Percentiles rank a stretch among this genome's conserved stretches.
Evolutionary conservation across 2,329 filamentous ascomycete genomes (phyloP).

Genomic region (Fusarium circinatum): DNA sequence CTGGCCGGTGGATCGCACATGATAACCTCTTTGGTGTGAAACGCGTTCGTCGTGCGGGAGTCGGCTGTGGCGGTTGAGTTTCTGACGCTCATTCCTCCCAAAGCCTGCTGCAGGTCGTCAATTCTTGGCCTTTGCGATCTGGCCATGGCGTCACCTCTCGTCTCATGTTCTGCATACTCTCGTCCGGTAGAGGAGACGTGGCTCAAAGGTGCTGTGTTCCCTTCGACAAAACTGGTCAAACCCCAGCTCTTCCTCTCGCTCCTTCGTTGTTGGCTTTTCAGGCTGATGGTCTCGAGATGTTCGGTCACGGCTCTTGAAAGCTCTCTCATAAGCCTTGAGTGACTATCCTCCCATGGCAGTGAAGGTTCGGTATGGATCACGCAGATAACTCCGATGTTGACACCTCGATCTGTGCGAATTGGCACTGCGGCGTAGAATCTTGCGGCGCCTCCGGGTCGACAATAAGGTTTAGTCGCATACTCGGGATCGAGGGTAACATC

Average conservation of each 20-base stretch:
- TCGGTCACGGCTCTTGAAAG: conserved; percentile 49
- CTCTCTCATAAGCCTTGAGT: conserved; percentile 41
- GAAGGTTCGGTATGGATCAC: conserved; percentile 37
- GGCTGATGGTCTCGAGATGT: conserved; percentile 49
- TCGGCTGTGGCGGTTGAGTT: not conserved
- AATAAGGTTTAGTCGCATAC: conserved; percentile 43
- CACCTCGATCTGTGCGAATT: conserved; percentile 51
- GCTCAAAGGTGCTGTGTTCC: conserved; percentile 31
- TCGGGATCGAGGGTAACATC: conserved; percentile 49
- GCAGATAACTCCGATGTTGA: conserved; percentile 56
- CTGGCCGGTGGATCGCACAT: not conserved
- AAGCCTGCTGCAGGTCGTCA: not conserved
- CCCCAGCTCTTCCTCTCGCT: conserved; percentile 52
- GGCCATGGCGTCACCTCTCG: not conserved
- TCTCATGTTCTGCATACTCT: not conserved
- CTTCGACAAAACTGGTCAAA: conserved; percentile 51
- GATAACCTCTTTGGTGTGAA: not conserved
- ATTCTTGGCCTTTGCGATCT: conserved; percentile 13
- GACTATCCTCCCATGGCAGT: conserved; percentile 38
- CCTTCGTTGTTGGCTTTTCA: conserved; percentile 42
- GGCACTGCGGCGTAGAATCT: conserved; percentile 56
- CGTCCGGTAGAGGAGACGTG: not conserved
- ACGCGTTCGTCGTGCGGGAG: not conserved
- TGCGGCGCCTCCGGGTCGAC: conserved; percentile 33
- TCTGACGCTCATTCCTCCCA: conserved; percentile 1